Conservation (phyloP, 805 yeast genomes). For the Wickerhamomyces bisporus region DNA sequence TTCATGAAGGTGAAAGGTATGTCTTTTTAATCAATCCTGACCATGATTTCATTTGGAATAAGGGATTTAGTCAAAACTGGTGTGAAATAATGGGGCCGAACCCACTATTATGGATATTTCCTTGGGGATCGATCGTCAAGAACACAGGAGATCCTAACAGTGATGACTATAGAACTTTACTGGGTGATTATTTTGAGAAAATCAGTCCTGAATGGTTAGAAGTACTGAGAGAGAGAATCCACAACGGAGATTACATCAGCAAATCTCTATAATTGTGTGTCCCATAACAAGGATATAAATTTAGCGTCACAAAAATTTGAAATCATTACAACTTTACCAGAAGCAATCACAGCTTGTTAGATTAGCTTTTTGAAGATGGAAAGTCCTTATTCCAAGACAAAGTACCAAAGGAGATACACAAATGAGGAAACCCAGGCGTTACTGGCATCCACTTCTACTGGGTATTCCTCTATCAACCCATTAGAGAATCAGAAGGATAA, state of each 20-base stretch:
- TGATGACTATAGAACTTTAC: slow-evolving; percentile 10
- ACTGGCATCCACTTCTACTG: too few relatives aligned
- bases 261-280: not conserved
- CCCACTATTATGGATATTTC: slow-evolving; percentile 26
- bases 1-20: slow-evolving; percentile 34
- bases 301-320: not conserved
- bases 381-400: too few relatives aligned
- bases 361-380: too few relatives aligned
- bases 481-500: too few relatives aligned
- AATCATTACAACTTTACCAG: too few relatives aligned
- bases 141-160: slow-evolving; percentile 2
- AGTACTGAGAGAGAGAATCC: slow-evolving; percentile 20
- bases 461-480: too few relatives aligned
- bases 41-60: slow-evolving; percentile 15
- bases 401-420: too few relatives aligned
- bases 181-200: slow-evolving; percentile 26
- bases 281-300: not conserved
- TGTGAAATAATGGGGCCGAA: slow-evolving; percentile 26
- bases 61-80: slow-evolving; percentile 22
- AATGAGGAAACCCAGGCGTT: too few relatives aligned
- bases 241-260: slow-evolving; percentile 21
- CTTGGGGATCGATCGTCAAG: slow-evolving; percentile 16
- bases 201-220: slow-evolving; percentile 22
- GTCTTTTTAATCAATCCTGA: slow-evolving; percentile 29
- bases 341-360: too few relatives aligned